Evolutionary conservation across 768 basidiomycete species (phyloP).

Genomic region (Suillus cothurnatus): DNA sequence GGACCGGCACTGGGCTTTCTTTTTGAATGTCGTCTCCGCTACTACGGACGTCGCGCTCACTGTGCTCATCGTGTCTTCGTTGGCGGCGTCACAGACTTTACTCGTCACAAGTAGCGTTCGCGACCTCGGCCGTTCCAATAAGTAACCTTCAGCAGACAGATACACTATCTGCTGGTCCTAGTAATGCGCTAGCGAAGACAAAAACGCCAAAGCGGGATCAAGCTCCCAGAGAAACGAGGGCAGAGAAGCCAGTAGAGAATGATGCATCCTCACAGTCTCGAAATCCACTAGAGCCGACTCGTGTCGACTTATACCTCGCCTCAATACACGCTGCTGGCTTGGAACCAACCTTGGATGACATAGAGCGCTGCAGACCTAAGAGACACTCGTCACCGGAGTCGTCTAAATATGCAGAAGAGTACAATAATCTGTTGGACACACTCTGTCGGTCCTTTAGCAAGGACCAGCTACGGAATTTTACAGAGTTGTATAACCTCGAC

Average conservation of each 20-base stretch:
- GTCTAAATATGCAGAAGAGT: constrained; percentile 51
- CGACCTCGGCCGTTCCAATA: constrained; percentile 10
- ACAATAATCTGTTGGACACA: constrained; percentile 51
- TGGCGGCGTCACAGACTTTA: constrained; percentile 20
- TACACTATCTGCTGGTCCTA: background rate
- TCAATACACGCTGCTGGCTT: constrained; percentile 47
- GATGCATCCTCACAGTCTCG: constrained; percentile 7
- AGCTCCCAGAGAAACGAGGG: background rate
- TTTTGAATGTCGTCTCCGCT: constrained; percentile 25
- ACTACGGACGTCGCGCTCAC: constrained; percentile 21
- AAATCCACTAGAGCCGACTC: constrained; percentile 43
- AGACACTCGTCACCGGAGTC: constrained; percentile 42
- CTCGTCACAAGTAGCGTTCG: constrained; percentile 29
- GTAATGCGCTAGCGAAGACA: background rate
- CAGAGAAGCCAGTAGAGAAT: background rate
- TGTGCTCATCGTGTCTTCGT: constrained; percentile 18
- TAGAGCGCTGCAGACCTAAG: constrained; percentile 58
- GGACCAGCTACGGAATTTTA: constrained; percentile 59
- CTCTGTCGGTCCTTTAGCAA: constrained; percentile 65
- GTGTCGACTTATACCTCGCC: constrained; percentile 59
- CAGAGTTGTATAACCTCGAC: constrained; percentile 48
- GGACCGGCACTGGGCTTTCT: background rate
- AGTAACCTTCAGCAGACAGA: background rate
- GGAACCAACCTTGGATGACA: constrained; percentile 57
- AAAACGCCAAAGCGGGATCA: background rate